A percentile compares a stretch with the other conserved stretches of the same genome.
Conservation (phyloP, 345 rosid genomes). For the Pistacia integerrima region DNA sequence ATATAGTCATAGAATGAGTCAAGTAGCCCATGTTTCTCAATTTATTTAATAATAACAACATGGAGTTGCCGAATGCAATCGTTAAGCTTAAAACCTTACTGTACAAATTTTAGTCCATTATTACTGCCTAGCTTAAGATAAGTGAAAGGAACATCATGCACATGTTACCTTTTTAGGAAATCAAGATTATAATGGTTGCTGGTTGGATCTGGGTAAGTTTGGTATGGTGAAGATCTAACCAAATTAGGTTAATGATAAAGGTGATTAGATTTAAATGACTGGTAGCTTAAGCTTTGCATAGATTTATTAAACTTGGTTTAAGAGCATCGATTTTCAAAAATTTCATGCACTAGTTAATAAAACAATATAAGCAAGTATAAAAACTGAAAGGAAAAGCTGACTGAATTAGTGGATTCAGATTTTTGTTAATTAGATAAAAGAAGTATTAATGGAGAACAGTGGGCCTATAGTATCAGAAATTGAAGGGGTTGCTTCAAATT, state of each 20-base stretch:
- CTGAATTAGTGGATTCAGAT: background rate
- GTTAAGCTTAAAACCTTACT: background rate
- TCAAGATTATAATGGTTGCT: background rate
- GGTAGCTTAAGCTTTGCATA: background rate
- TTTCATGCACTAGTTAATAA: background rate
- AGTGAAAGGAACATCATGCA: background rate
- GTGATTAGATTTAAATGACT: background rate
- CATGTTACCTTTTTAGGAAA: background rate
- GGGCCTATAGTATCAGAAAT: background rate
- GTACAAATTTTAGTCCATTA: background rate
- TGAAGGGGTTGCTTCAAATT: background rate
- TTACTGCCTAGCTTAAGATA: background rate
- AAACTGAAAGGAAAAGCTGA: too few species aligned
- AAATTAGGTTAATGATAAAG: background rate
- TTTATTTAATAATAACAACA: too few species aligned
- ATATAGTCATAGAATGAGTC: background rate
- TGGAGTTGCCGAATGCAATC: background rate
- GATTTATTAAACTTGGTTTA: background rate
- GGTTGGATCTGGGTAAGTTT: background rate
- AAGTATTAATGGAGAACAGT: background rate
- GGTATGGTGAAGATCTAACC: constrained; percentile 17
- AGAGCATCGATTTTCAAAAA: background rate
- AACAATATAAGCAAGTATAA: background rate
- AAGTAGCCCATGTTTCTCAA: background rate
- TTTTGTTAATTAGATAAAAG: background rate